A percentile compares a stretch with the other conserved stretches of the same genome.
Evolutionary conservation across 2,329 filamentous ascomycete genomes (phyloP).

Genomic region (Sporothrix brunneoviolacea): DNA sequence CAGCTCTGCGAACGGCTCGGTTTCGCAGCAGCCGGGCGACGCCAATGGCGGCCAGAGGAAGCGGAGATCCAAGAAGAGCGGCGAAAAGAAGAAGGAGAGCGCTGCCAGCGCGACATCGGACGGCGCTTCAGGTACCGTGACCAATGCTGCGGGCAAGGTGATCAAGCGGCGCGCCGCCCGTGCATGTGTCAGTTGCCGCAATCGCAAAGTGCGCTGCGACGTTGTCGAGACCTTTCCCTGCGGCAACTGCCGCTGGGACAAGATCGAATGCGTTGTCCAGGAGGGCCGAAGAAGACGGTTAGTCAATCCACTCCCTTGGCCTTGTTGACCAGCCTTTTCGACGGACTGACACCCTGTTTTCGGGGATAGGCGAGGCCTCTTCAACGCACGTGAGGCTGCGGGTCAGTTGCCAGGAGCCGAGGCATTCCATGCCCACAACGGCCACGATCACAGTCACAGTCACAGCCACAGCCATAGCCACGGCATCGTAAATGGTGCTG

Average conservation of each 20-base stretch:
- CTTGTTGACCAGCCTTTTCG: not conserved
- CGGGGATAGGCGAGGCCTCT: constrained; percentile 14
- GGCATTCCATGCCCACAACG: constrained; percentile 5
- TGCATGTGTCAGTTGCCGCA: constrained; percentile 81
- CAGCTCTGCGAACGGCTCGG: constrained; percentile 2
- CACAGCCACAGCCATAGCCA: constrained; percentile 6
- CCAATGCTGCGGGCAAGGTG: constrained; percentile 38
- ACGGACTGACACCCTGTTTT: constrained; percentile 1
- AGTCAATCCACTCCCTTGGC: constrained; percentile 32
- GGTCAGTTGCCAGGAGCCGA: constrained; percentile 10
- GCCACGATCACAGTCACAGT: constrained; percentile 1
- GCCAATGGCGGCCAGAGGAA: constrained; percentile 13
- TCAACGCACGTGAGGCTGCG: constrained; percentile 16
- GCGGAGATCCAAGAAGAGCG: constrained; percentile 15
- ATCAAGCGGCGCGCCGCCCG: constrained; percentile 82
- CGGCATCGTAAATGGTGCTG: not conserved
- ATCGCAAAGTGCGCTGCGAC: constrained; percentile 88
- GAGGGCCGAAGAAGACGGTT: constrained; percentile 83
- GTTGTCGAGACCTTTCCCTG: constrained; percentile 84
- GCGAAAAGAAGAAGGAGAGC: constrained; percentile 15
- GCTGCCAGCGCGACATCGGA: constrained; percentile 10
- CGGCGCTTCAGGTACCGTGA: constrained; percentile 20
- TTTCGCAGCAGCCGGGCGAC: not conserved
- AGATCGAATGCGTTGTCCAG: constrained; percentile 68
- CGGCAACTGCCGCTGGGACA: constrained; percentile 78